Conservation (phyloP, 2,329 filamentous ascomycete species). For the Dactylella cylindrospora region DNA sequence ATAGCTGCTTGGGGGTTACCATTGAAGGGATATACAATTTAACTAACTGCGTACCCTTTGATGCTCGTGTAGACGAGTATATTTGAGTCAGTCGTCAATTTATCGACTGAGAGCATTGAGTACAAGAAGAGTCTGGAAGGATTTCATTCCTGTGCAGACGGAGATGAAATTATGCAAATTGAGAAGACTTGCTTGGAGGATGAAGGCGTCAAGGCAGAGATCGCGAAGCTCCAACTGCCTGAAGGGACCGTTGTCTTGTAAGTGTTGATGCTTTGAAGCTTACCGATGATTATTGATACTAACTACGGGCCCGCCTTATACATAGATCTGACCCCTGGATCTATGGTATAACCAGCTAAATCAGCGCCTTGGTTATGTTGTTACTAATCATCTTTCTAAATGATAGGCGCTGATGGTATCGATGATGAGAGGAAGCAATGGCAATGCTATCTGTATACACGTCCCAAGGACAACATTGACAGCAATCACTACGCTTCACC, state of each 20-base stretch:
- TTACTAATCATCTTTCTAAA: not conserved
- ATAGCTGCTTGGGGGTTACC: not conserved
- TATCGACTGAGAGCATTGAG: conserved; percentile 58
- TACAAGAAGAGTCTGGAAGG: conserved; percentile 63
- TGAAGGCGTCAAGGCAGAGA: conserved; percentile 61
- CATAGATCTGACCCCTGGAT: conserved; percentile 63
- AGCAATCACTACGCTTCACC: conserved; percentile 70
- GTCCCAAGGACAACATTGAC: conserved; percentile 63
- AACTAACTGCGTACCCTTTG: not conserved
- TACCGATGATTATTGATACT: not conserved
- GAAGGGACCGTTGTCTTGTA: conserved; percentile 61
- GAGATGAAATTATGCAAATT: conserved; percentile 62
- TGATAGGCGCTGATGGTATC: conserved; percentile 58
- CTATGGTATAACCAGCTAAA: conserved; percentile 55
- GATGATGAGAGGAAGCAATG: conserved; percentile 59
- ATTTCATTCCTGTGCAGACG: conserved; percentile 62
- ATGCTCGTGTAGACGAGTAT: conserved; percentile 29
- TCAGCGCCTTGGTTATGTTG: not conserved
- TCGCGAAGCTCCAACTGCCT: conserved; percentile 65
- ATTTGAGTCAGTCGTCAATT: conserved; percentile 54
- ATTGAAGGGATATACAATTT: not conserved
- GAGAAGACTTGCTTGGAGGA: conserved; percentile 62
- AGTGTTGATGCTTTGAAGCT: not conserved
- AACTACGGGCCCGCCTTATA: too few relatives aligned
- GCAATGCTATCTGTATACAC: conserved; percentile 68